Evolutionary conservation across 2,329 filamentous ascomycete species (phyloP), one percentile per base, ranked within the genome.

Genomic region (Thyridium curvatum): DNA sequence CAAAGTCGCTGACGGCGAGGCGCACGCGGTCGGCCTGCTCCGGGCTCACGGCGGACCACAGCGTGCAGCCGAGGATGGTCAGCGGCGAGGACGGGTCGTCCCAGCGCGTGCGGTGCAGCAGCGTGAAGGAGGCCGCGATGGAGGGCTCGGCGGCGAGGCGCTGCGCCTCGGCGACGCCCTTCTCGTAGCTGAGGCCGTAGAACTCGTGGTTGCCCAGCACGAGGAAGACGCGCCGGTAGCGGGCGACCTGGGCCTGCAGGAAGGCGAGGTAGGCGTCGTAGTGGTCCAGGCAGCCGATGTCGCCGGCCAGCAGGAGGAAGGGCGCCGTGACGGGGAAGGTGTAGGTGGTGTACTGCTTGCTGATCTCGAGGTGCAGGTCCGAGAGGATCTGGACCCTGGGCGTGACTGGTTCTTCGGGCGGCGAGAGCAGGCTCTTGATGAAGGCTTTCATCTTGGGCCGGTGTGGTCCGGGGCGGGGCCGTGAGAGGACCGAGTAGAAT

Each of bases 121-220:
- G 46, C 4, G 65, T 52, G 10, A 76, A 38, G 28, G 56, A 63
- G 0, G 59, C 60, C 0, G 38, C 39, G 12, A 74, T 48, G 1
- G 35, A 38, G 1, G 60, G 53, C 39, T 75, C 69, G 3, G 52
- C 35, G 37, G 53, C 53, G 3, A 75, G 51, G 8, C 48, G 47
- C 16, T 47, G 46, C 1, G 69, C 70, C 10, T 48, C 50, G 3
- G 50, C 47, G 5, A 75, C 43, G 1, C 61, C 64, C 1, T 56
- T 47, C 2, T 59, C 52, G 37, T 65, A 71, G 30, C 12, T 56
- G 4, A 61, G 63, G 34, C 55, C 49, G 45, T 71, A 77, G 0
- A 72, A 60, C 48, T 81, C 76, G 48, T 80, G 74, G 46, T 80
- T 80, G 0, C 76, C 74, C 0, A 68, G 52, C 0, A 79, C 59